A percentile compares a stretch with the other conserved stretches of the same genome.
Evolutionary conservation across 2,329 filamentous ascomycete genomes (phyloP).

Genomic region (Sordariomycetes sp.): DNA sequence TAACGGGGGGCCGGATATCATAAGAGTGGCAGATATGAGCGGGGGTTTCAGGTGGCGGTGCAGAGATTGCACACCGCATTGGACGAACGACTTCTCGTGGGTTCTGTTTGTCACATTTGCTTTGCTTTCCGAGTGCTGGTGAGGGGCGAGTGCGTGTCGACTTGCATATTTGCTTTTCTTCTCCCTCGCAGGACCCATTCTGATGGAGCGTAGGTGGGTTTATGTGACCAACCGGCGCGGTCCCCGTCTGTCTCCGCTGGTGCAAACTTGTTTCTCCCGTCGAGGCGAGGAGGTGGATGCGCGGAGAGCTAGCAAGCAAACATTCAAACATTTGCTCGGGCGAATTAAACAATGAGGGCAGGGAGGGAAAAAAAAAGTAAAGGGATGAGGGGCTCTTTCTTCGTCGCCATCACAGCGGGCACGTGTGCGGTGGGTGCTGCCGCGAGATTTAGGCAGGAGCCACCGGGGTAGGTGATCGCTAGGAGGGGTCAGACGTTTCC

Average conservation of each 20-base stretch:
- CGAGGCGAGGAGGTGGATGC: not conserved
- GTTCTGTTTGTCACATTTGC: not conserved
- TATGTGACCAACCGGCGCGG: not conserved
- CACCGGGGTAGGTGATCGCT: too few relatives aligned
- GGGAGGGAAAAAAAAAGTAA: too few relatives aligned
- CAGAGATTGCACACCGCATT: not conserved
- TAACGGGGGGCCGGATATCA: too few relatives aligned
- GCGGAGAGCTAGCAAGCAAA: not conserved
- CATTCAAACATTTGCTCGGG: too few relatives aligned
- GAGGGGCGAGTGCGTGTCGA: not conserved
- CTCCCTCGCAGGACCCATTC: not conserved
- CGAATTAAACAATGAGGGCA: not conserved
- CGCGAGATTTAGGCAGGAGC: too few relatives aligned
- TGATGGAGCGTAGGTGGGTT: not conserved
- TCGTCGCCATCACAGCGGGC: too few relatives aligned
- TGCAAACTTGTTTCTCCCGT: not conserved
- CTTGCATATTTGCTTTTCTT: not conserved
- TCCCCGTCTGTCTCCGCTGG: not conserved
- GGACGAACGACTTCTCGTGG: not conserved
- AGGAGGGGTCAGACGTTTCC: too few relatives aligned
- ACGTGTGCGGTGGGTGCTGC: too few relatives aligned
- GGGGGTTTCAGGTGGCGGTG: not conserved
- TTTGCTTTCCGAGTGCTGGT: not conserved
- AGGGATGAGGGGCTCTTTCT: too few relatives aligned
- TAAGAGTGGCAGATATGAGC: not conserved